A percentile compares a stretch with the other conserved stretches of the same genome.
Conservation (phyloP, 2,329 filamentous ascomycete species). For the Colletotrichum orchidophilum region DNA sequence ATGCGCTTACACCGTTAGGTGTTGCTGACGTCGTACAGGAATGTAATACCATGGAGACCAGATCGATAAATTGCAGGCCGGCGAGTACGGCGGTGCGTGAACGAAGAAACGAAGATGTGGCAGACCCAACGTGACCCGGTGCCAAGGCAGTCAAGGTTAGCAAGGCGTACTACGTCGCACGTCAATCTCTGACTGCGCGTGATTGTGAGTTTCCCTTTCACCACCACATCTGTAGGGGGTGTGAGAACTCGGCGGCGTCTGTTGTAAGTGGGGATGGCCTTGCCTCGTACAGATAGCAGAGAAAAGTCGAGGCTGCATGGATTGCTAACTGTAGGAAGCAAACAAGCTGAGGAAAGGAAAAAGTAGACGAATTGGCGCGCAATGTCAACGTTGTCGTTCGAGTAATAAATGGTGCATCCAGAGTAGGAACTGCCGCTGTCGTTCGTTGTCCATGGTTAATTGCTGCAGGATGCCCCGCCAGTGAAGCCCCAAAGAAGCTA, state of each 20-base stretch:
- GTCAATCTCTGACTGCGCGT: neutral
- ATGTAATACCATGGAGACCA: neutral
- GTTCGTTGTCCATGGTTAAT: slow-evolving; percentile 17
- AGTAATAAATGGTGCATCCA: slow-evolving; percentile 15
- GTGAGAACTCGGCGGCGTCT: neutral
- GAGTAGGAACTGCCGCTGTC: slow-evolving; percentile 20
- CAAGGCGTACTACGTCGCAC: neutral
- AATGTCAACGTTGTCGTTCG: neutral
- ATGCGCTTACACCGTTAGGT: neutral
- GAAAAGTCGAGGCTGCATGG: neutral
- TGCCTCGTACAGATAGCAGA: neutral
- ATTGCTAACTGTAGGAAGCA: neutral
- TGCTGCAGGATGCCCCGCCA: slow-evolving; percentile 30
- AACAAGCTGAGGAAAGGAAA: neutral
- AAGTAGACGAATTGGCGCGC: neutral
- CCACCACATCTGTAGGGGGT: neutral
- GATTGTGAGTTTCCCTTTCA: neutral
- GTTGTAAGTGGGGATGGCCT: slow-evolving; percentile 19
- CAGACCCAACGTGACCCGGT: neutral
- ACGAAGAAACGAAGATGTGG: neutral
- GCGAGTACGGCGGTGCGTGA: neutral
- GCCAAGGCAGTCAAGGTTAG: neutral
- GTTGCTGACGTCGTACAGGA: neutral
- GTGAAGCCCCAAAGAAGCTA: slow-evolving; percentile 16
- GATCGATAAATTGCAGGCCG: neutral